Evolutionary conservation across 2,329 filamentous ascomycete species (phyloP).

Genomic region (Acarospora socialis): DNA sequence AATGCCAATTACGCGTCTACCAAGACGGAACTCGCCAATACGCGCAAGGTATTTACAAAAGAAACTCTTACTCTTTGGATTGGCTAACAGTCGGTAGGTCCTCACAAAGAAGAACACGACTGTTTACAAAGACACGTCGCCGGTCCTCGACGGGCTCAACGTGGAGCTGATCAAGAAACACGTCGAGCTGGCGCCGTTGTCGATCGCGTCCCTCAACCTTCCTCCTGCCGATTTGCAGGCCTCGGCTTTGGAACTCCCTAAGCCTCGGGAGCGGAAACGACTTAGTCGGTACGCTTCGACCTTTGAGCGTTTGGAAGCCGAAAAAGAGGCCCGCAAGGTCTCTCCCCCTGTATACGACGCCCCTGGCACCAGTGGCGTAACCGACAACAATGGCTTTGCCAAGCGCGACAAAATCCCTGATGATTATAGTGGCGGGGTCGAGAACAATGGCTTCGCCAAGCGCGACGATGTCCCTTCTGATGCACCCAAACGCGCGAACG

Average conservation of each 20-base stretch:
- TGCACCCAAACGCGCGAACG: no score
- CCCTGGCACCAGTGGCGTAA: no score
- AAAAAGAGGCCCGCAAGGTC: no score
- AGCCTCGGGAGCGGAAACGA: constrained; percentile 7
- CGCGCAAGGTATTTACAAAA: constrained; percentile 14
- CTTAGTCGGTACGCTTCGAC: no score
- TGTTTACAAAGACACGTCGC: constrained; percentile 38
- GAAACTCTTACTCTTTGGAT: constrained; percentile 19
- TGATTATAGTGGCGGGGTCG: no score
- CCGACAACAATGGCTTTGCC: no score
- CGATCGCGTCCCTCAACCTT: no score
- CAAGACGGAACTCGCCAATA: constrained; percentile 17
- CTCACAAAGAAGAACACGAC: constrained; percentile 38
- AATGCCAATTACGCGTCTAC: constrained; percentile 21
- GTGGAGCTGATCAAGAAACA: constrained; percentile 10
- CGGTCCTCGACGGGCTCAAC: constrained; percentile 23
- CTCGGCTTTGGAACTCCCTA: constrained; percentile 16
- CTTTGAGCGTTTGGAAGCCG: no score
- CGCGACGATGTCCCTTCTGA: no score
- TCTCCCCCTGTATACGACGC: no score
- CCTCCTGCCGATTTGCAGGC: neutral
- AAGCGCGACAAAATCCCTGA: no score
- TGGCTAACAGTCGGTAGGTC: constrained; percentile 32
- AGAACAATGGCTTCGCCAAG: no score
- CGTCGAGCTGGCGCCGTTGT: neutral